These are phyloP conservation scores for Lecanicillium sp. DNA, from an alignment of 2,329 filamentous ascomycete genomes.

Conservation along the genomic window DNA sequence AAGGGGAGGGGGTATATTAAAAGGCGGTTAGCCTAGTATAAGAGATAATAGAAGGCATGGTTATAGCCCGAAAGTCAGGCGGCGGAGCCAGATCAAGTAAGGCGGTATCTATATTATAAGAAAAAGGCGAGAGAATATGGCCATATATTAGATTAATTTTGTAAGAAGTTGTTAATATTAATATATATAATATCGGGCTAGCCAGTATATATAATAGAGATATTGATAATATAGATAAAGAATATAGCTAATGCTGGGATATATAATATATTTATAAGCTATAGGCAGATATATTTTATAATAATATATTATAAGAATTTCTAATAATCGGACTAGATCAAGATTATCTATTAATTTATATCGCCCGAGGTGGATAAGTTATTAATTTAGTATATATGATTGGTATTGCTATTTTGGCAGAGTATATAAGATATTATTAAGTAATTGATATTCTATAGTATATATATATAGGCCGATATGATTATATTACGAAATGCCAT, in stretches of 20 bases:
- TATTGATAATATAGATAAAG: neutral
- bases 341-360: constrained; percentile 1
- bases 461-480: neutral
- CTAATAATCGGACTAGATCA: neutral
- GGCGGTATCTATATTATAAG: neutral
- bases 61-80: no score
- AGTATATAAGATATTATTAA: constrained; percentile 1
- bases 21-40: neutral
- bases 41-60: neutral
- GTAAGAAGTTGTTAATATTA: neutral
- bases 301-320: constrained; percentile 2
- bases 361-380: neutral
- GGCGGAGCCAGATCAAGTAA: no score
- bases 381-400: constrained; percentile 2
- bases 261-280: constrained; percentile 1
- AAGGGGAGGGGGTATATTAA: neutral
- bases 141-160: neutral
- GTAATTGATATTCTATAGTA: neutral
- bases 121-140: neutral
- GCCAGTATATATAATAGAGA: neutral
- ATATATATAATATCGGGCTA: neutral
- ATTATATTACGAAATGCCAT: neutral
- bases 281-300: neutral
- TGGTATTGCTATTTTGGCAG: no score
- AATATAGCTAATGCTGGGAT: neutral